phyloP scores from a whole-genome alignment of 1,284 basidiomycete species.

The Ceratobasidium sp. region DNA sequence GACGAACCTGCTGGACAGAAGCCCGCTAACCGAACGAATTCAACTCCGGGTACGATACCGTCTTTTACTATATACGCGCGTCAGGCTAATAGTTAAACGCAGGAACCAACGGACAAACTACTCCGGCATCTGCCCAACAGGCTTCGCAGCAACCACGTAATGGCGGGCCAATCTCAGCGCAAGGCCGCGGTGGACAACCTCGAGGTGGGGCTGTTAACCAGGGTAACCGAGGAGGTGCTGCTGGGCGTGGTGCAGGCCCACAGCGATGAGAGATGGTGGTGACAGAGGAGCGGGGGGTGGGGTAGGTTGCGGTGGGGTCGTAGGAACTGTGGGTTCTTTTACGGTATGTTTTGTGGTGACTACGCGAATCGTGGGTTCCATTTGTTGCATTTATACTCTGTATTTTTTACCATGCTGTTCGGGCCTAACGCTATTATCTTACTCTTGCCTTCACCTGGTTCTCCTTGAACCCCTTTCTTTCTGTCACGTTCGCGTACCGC shows the following conservation, averaged over 20 bases:
- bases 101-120: constrained; percentile 37
- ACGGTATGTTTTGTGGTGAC: constrained; percentile 39
- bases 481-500: constrained; percentile 43
- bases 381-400: constrained; percentile 39
- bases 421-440: constrained; percentile 45
- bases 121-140: constrained; percentile 10
- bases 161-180: constrained; percentile 22
- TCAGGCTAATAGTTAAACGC: neutral
- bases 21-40: constrained; percentile 11
- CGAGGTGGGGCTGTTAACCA: constrained; percentile 33
- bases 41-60: neutral
- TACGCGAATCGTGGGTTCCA: constrained; percentile 45
- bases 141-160: constrained; percentile 26
- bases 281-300: neutral
- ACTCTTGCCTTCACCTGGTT: constrained; percentile 24
- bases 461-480: constrained; percentile 24
- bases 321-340: constrained; percentile 8
- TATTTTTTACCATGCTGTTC: constrained; percentile 42
- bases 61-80: neutral
- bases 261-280: constrained; percentile 16
- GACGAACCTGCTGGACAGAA: constrained; percentile 43
- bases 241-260: constrained; percentile 41
- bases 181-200: constrained; percentile 36
- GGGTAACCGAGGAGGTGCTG: constrained; percentile 34
- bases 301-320: constrained; percentile 2